phyloP scores from a whole-genome alignment of 768 basidiomycete species.

The Tremella fuciformis region DNA sequence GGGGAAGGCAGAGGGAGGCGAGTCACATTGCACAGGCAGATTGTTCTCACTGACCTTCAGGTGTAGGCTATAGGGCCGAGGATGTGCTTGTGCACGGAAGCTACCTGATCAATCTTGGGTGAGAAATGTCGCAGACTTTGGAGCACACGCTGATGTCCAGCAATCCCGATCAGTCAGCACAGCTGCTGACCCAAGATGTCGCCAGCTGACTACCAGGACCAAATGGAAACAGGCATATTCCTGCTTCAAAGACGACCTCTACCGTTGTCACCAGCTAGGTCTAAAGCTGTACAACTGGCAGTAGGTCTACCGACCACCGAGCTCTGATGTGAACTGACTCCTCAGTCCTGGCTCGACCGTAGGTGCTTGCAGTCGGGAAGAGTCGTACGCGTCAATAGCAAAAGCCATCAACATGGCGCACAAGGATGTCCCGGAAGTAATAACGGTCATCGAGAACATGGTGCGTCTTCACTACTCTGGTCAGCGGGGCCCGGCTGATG shows the following conservation, averaged over 20 bases:
- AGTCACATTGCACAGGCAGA: not conserved
- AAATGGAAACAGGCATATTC: conserved; percentile 52
- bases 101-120: conserved; percentile 76
- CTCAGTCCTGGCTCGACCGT: conserved; percentile 78
- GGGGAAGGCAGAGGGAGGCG: conserved; percentile 49
- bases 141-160: too few species aligned
- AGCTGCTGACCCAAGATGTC: not conserved
- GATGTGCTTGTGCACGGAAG: conserved; percentile 77
- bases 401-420: conserved; percentile 73
- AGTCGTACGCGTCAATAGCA: conserved; percentile 66
- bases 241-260: conserved; percentile 79
- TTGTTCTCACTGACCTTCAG: conserved; percentile 19
- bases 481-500: not conserved
- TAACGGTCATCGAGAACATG: conserved; percentile 80
- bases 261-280: conserved; percentile 72
- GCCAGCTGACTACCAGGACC: conserved; percentile 14
- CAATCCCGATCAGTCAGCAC: conserved; percentile 67
- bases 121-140: too few species aligned
- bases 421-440: conserved; percentile 59
- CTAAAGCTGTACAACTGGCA: conserved; percentile 78
- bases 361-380: conserved; percentile 62
- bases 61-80: conserved; percentile 62
- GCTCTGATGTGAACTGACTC: conserved; percentile 5
- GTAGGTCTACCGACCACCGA: conserved; percentile 55
- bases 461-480: conserved; percentile 50